Base-by-base conservation (phyloP, 306 rosid genomes). In the Trifolium pratense region DNA sequence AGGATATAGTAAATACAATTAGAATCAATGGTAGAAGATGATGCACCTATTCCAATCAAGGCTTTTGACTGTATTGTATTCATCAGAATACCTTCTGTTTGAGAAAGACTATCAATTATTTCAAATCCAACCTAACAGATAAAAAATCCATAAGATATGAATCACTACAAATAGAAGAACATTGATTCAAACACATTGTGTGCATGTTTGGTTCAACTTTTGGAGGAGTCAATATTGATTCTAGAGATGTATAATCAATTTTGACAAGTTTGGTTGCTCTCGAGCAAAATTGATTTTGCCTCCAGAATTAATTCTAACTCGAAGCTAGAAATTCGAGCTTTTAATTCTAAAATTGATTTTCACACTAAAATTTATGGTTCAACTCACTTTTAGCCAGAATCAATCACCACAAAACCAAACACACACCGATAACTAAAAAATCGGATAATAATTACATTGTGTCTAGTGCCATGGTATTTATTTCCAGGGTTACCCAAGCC, bases 401-500 rank as follows among this genome's bases (percentile, higher is more conserved):
- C n/a, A 12, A 42, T 42, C 46, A 12, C 5, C 5, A 5, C 46
- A 11, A 1, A 42, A 11, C 46, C 15, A 42, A 42, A 37, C 43
- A 37, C 43, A 39, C 43, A 9, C 12, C 1, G 1, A 39, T 0
- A 43, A 43, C 6, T 12, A 13, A 43, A 43, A 12, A 43, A 43
- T 15, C 5, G 49, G 13, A 29, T 70, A 23, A 21, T 2, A 12
- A 62, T 75, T 89, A 94, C 98, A 80, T 91, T 94, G 91, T 94
- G 98, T 73, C 98, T 84, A 8, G 98, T 91, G 56, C 91, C 95
- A 42, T 91, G 91, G 80, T 91, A 94, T 82, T 91, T 89, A 75
- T 83, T 87, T 53, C 97, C 98, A 5, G 97, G 98, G 81, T 93
- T 93, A 39, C 98, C 98, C 93, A 93, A 74, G 18, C 98, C 98